Conservation (phyloP, 495 filamentous ascomycete species). For the Penicillium macrosclerotiorum region DNA sequence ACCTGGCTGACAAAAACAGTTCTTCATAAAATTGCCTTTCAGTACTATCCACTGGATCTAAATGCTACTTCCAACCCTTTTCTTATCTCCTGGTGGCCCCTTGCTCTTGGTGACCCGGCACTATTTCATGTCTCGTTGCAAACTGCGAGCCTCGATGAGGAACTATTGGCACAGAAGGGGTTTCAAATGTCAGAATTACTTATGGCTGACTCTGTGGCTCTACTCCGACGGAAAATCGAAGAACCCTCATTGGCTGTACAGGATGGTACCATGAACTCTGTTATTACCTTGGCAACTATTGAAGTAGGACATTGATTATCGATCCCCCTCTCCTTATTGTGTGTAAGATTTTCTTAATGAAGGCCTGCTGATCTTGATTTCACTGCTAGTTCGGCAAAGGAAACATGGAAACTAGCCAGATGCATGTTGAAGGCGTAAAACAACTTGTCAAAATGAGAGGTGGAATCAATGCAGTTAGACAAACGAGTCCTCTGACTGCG, state of each 20-base stretch:
- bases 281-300: slow-evolving; percentile 52
- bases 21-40: slow-evolving; percentile 51
- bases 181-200: slow-evolving; percentile 48
- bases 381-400: slow-evolving; percentile 46
- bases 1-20: slow-evolving; percentile 30
- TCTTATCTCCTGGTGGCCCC: slow-evolving; percentile 54
- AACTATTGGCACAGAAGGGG: slow-evolving; percentile 44
- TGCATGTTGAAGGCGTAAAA: slow-evolving; percentile 53
- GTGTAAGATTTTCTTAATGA: background rate
- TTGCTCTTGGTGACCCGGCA: slow-evolving; percentile 49
- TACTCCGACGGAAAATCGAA: slow-evolving; percentile 44
- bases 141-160: slow-evolving; percentile 53
- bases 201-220: slow-evolving; percentile 50
- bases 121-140: slow-evolving; percentile 53
- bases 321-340: background rate
- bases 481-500: slow-evolving; percentile 49
- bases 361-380: background rate
- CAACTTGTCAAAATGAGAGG: slow-evolving; percentile 44
- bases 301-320: slow-evolving; percentile 35
- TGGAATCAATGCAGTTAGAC: slow-evolving; percentile 43
- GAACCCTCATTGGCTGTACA: slow-evolving; percentile 44
- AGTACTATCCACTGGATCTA: slow-evolving; percentile 53
- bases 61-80: slow-evolving; percentile 49
- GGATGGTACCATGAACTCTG: slow-evolving; percentile 53
- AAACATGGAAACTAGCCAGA: slow-evolving; percentile 38